Evolutionary conservation across 2,329 filamentous ascomycete genomes (phyloP).

Genomic region (Epichloe brachyelytri): DNA sequence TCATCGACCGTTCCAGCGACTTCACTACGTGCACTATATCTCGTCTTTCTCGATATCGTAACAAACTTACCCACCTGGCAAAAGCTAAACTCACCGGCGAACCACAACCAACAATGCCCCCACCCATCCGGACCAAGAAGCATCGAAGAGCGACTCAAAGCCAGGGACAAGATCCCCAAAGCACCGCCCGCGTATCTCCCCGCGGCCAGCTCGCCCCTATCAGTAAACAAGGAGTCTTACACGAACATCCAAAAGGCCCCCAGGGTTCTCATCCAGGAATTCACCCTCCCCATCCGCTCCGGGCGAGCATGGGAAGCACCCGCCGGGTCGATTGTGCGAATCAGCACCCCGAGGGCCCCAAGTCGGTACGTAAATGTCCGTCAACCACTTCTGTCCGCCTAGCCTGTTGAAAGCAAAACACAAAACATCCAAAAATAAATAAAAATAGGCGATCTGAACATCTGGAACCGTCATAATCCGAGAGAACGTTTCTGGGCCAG

Average conservation of each 20-base stretch:
- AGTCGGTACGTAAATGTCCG: slow-evolving; percentile 35
- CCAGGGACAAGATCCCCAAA: slow-evolving; percentile 31
- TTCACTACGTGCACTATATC: too few relatives aligned
- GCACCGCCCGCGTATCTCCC: slow-evolving; percentile 37
- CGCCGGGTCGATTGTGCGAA: slow-evolving; percentile 54
- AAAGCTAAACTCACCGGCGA: neutral
- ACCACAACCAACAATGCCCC: slow-evolving; percentile 6
- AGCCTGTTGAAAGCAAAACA: too few relatives aligned
- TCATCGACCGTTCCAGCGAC: too few relatives aligned
- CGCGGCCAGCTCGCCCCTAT: slow-evolving; percentile 27
- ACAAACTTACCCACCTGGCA: neutral
- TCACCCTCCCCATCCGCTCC: slow-evolving; percentile 59
- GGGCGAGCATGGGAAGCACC: slow-evolving; percentile 61
- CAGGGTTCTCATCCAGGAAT: slow-evolving; percentile 32
- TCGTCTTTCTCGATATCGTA: too few relatives aligned
- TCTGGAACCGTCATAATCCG: slow-evolving; percentile 67
- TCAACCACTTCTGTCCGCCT: neutral
- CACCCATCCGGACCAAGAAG: slow-evolving; percentile 6
- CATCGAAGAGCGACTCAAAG: slow-evolving; percentile 25
- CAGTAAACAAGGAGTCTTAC: slow-evolving; percentile 38
- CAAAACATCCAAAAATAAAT: neutral
- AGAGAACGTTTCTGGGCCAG: slow-evolving; percentile 74
- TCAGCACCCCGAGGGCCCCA: slow-evolving; percentile 65
- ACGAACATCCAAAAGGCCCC: slow-evolving; percentile 42
- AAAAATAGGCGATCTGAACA: slow-evolving; percentile 56